phyloP scores from a whole-genome alignment of 2,329 filamentous ascomycete species.

The Onygenales sp. region DNA sequence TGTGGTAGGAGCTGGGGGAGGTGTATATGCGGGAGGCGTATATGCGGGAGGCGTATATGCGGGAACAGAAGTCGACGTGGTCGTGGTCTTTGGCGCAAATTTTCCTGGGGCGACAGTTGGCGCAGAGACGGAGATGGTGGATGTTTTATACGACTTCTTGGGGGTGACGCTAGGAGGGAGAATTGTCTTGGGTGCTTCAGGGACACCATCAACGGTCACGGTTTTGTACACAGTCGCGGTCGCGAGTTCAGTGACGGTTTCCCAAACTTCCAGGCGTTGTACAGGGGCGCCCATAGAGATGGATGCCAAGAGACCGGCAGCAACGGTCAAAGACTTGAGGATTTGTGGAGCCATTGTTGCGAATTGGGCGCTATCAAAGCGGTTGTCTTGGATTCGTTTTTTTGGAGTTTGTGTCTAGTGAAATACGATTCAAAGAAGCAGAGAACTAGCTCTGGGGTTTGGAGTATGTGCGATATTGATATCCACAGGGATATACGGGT shows the following conservation, averaged over 20 bases:
- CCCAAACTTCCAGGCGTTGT: slow-evolving; percentile 4
- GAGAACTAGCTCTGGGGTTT: slow-evolving; percentile 1
- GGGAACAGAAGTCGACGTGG: slow-evolving; percentile 1
- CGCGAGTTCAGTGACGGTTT: slow-evolving; percentile 11
- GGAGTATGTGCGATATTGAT: neutral
- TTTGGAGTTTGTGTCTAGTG: neutral
- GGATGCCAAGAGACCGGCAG: slow-evolving; percentile 11
- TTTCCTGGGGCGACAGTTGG: slow-evolving; percentile 5
- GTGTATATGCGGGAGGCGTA: slow-evolving; percentile 11
- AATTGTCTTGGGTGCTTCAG: slow-evolving; percentile 37
- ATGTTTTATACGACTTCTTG: neutral
- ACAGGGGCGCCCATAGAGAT: slow-evolving; percentile 9
- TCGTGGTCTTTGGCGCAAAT: slow-evolving; percentile 2
- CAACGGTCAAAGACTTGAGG: slow-evolving; percentile 12
- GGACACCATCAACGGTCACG: slow-evolving; percentile 38
- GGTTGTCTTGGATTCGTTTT: neutral
- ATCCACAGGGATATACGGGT: neutral
- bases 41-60: slow-evolving; percentile 5
- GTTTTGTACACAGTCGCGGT: slow-evolving; percentile 22
- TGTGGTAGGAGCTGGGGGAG: slow-evolving; percentile 15
- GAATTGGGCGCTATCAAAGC: slow-evolving; percentile 3
- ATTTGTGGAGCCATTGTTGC: slow-evolving; percentile 12
- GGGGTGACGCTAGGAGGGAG: slow-evolving; percentile 17
- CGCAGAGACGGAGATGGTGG: slow-evolving; percentile 8
- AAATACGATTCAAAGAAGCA: neutral